A percentile compares a stretch with the other conserved stretches of the same genome.
Conservation (phyloP, 2,329 filamentous ascomycete genomes). For the Fusarium sacchari region DNA sequence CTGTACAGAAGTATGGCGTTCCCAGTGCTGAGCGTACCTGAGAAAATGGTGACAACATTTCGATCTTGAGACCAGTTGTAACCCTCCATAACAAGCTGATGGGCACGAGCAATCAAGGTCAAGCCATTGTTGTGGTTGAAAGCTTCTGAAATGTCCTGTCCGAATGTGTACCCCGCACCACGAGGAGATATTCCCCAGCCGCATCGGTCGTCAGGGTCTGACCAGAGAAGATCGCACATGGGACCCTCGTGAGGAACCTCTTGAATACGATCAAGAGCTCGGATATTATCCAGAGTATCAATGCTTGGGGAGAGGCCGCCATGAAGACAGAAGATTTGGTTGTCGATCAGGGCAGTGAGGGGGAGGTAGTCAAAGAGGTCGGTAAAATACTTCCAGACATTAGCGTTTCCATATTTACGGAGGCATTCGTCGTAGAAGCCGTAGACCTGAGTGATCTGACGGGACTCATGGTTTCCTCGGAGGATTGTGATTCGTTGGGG, state of each 20-base stretch:
- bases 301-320: slow-evolving; percentile 96
- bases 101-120: slow-evolving; percentile 93
- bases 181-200: slow-evolving; percentile 96
- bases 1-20: background rate
- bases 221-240: slow-evolving; percentile 98
- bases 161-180: slow-evolving; percentile 94
- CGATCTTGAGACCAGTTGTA: slow-evolving; percentile 99
- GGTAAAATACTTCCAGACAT: slow-evolving; percentile 99
- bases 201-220: slow-evolving; percentile 95
- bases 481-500: slow-evolving; percentile 98
- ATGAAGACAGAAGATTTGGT: slow-evolving; percentile 99
- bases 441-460: slow-evolving; percentile 99
- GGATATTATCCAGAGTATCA: slow-evolving; percentile 94
- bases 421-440: slow-evolving; percentile 99
- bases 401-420: slow-evolving; percentile 98
- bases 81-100: slow-evolving; percentile 99
- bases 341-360: slow-evolving; percentile 96
- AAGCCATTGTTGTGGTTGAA: slow-evolving; percentile 99
- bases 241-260: slow-evolving; percentile 98
- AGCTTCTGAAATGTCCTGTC: slow-evolving; percentile 96
- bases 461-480: slow-evolving; percentile 97
- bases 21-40: slow-evolving; percentile 65
- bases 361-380: slow-evolving; percentile 99
- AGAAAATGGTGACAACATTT: slow-evolving; percentile 99
- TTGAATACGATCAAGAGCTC: slow-evolving; percentile 94